Evolutionary conservation across 2,329 filamentous ascomycete species (phyloP).

Genomic region (Trichophyton simii): DNA sequence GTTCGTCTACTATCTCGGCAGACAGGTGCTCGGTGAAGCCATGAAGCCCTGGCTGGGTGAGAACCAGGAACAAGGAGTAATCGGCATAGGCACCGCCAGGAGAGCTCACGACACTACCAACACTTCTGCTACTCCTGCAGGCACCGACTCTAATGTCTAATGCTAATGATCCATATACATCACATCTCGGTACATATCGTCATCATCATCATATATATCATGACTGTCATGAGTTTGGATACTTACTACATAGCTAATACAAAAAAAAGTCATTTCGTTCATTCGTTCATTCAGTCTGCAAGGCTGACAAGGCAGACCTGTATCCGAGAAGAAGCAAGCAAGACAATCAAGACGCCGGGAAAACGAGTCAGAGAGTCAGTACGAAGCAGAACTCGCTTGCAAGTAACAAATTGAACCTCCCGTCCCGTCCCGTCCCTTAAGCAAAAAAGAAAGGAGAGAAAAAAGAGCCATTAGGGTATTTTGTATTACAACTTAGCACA

Average conservation of each 20-base stretch:
- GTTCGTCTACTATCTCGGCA: conserved; percentile 74
- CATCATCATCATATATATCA: neutral
- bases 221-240: neutral
- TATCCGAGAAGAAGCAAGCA: neutral
- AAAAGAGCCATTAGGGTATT: neutral
- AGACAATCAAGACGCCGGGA: neutral
- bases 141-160: neutral
- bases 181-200: neutral
- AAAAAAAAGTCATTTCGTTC: neutral
- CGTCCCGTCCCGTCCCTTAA: neutral
- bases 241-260: neutral
- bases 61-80: conserved; percentile 69
- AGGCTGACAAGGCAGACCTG: neutral
- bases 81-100: conserved; percentile 76
- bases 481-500: neutral
- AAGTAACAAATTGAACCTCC: neutral
- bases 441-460: neutral
- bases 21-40: conserved; percentile 69
- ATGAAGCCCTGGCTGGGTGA: conserved; percentile 90
- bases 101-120: conserved; percentile 29
- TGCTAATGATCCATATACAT: neutral
- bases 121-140: too few species aligned
- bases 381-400: neutral
- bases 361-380: neutral
- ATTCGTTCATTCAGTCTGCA: neutral